Evolutionary conservation across 148 eudicot genomes (phyloP), one percentile per base, ranked within the genome.

Genomic region (Cornus kousa): DNA sequence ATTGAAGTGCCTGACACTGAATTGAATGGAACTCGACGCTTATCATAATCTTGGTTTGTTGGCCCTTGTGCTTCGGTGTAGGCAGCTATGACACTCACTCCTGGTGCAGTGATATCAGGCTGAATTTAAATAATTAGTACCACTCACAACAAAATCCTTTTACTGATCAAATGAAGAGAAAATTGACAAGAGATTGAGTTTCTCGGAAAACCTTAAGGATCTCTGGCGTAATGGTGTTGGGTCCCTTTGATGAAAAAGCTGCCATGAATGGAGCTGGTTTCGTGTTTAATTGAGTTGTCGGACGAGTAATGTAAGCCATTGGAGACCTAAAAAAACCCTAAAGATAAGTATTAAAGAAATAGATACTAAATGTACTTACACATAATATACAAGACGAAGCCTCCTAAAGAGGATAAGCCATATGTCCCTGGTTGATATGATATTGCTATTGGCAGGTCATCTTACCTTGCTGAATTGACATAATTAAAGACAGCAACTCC

Each of bases 81-180:
- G 60, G 98, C 98, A 50, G 97, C 97, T 78, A 95, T 89, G 39
- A 93, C 79, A 80, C 94, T 93, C 16, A 95, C 98, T 65, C 98
- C 98, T 3, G 98, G 98, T 35, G 97, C 98, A 14, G 94, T 93
- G 60, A 95, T 85, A 85, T 95, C 98, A 50, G 98, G 98, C 97
- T 95, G 90, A 76, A 85, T 23, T 64, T 35, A 71, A 70, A 9
- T 1, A 43, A 19, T 5, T 39, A 20, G 66, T 62, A 62, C 66
- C 4, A 62, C 23, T 20, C 23, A 7, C 19, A 17, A 62, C 11
- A 2, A 62, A 62, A 62, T 17, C 20, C 9, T 20, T 62, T 6
- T 17, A 17, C 22, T 62, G 66, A 62, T 20, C 9, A 62, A 20
- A 62, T 62, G 66, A 62, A 62, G 12, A 14, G 24, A 7, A 20